Conservation (phyloP, 2,329 filamentous ascomycete species). For the Curvularia hawaiiensis region DNA sequence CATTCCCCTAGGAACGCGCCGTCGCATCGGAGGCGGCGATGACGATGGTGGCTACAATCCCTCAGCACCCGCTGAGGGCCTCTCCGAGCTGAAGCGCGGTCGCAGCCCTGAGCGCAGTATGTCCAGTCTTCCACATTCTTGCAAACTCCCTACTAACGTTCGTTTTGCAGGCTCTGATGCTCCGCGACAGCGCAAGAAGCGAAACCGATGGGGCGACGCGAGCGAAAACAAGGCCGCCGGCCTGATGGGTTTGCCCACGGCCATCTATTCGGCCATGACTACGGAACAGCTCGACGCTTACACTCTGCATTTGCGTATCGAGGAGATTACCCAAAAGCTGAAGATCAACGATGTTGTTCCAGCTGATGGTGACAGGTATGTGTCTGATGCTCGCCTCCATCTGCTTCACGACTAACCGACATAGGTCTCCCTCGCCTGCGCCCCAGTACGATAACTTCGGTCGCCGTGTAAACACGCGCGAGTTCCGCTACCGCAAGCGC, state of each 20-base stretch:
- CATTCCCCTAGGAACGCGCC: constrained; percentile 85
- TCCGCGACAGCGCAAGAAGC: constrained; percentile 91
- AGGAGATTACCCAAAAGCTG: constrained; percentile 99
- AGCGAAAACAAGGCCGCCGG: constrained; percentile 98
- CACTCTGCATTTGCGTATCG: constrained; percentile 92
- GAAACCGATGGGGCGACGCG: constrained; percentile 97
- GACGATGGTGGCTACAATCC: constrained; percentile 54
- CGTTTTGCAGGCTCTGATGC: constrained; percentile 63
- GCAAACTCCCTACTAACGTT: constrained; percentile 17
- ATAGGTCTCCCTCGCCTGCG: constrained; percentile 89
- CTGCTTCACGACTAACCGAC: constrained; percentile 16
- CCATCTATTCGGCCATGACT: constrained; percentile 97
- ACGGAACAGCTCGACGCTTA: constrained; percentile 98
- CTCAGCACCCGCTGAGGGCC: constrained; percentile 51
- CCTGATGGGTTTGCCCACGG: constrained; percentile 94
- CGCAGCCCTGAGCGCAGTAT: constrained; percentile 85
- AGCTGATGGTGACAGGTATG: constrained; percentile 91
- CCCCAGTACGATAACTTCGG: constrained; percentile 99
- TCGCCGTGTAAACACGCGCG: constrained; percentile 98
- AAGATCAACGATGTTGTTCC: constrained; percentile 99
- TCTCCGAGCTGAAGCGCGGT: constrained; percentile 75
- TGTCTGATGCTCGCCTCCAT: constrained; percentile 21
- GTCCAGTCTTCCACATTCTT: constrained; percentile 35
- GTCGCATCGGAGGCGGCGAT: constrained; percentile 76
- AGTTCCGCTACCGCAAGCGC: constrained; percentile 97